Base-by-base conservation (phyloP, 2,329 filamentous ascomycete genomes). In the Fusarium oligoseptatum region DNA sequence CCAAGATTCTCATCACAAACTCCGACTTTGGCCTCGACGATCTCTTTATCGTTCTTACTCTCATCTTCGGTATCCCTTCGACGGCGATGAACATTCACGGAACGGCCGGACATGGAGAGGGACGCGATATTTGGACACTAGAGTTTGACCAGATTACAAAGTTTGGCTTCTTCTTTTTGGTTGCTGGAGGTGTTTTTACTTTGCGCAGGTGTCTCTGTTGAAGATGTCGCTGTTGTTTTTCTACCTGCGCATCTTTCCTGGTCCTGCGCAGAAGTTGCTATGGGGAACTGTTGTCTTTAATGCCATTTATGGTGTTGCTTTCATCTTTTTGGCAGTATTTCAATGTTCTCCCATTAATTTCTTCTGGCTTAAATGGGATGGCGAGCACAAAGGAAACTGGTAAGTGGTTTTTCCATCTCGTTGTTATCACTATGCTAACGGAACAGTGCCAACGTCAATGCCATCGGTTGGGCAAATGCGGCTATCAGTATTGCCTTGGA, bases 341-440 rank as follows among this genome's bases (percentile, higher is more conserved):
- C 81, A 86, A 34, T 86, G 85, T 67, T 78, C 72, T 1, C 85
- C 85, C 0, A 75, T 86, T 3, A 72, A 70, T 15, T 85, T 80
- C 64, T 83, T 83, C 69, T 87, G 85, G 85, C 77, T 71, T 1
- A 78, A 78, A 11, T 87, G 85, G 84, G 83, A 85, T 15, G 82
- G 82, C 0, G 78, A 83, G 20, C 80, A 83, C 4, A 39, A 75
- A 1, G 86, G 86, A 2, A 77, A 60, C 5, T 88, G 87, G 76
- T 78, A 64, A 29, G 75, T 68, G 2, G 32, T 14, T 9, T 20
- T 1, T n/a, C 2, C 2, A 14, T 9, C 3, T 2, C 12, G 4
- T 15, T 2, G 10, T 45, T 24, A 15, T 29, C 12, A 22, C 57
- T 14, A 2, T 48, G 6, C 62, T 70, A 45, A 64, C 32, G 17